Evolutionary conservation across 305 asterid species (phyloP), one percentile per base, ranked within the genome.

Genomic region (Plantago coronopus): DNA sequence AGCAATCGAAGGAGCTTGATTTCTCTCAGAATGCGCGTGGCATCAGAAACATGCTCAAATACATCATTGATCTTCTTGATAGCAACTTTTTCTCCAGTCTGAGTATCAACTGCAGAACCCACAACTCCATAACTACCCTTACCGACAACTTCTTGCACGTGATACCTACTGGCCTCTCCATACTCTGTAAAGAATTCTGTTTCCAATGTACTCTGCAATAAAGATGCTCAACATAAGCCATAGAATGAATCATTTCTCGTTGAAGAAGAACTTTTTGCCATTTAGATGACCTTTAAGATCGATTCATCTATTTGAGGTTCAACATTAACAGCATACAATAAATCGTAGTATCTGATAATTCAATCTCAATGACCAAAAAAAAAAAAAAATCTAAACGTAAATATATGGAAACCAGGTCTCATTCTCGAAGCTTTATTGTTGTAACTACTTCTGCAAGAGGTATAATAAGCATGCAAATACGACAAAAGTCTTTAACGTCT

Each of bases 71-170:
- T 86, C 87, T 86, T 86, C 72, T 86, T 86, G 51, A 86, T 86
- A 7, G 95, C 95, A 53, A 82, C 89, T 51, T 69, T 78, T 56
- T 84, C 87, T 62, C 89, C 85, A 8, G 83, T 76, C 50, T 85
- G 86, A 23, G 85, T 74, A 66, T 85, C 91, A 22, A 78, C 31
- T 13, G 95, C 91, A 12, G 95, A 79, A 17, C 87, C 88, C 46
- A 86, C 95, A 53, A 86, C 81, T 25, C 95, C 95, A 69, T 86
- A 86, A 71, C 94, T 86, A 62, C 95, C 95, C 75, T 86, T 86
- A 17, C 95, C 95, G 1, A 86, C 63, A 59, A 86, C 88, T 78
- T 86, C 95, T 68, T 79, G 83, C 61, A 86, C 74, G 74, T 86
- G 76, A 71, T 86, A 86, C 64, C 85, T 74, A 70, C 79, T 83